Conservation (phyloP, 495 filamentous ascomycete species). For the Apiosordaria backusii region DNA sequence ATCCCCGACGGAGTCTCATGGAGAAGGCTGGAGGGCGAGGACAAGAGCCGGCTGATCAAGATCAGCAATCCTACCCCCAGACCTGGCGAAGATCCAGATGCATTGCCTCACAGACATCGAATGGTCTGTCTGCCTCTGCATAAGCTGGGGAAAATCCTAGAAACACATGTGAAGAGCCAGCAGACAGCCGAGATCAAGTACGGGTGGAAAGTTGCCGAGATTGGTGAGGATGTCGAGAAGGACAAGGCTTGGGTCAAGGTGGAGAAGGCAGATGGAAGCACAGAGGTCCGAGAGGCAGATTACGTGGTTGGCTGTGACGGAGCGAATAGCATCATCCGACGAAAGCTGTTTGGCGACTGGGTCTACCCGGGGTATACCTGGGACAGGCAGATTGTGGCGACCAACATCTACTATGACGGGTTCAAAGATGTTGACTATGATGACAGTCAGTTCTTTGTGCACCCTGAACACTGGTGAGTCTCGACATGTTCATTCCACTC, state of each 20-base stretch:
- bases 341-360: constrained; percentile 50
- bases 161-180: constrained; percentile 11
- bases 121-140: constrained; percentile 50
- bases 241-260: constrained; percentile 43
- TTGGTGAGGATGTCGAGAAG: constrained; percentile 40
- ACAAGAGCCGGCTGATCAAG: constrained; percentile 3
- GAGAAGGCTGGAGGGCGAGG: constrained; percentile 42
- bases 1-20: constrained; percentile 44
- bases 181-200: constrained; percentile 16
- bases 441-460: constrained; percentile 58
- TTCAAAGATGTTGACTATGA: constrained; percentile 47
- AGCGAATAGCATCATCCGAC: constrained; percentile 52
- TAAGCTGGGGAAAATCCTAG: constrained; percentile 33
- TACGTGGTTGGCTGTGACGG: constrained; percentile 61
- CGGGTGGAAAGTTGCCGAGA: constrained; percentile 37
- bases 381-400: constrained; percentile 58
- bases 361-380: constrained; percentile 57
- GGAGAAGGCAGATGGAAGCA: constrained; percentile 31
- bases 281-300: constrained; percentile 16
- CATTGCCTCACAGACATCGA: constrained; percentile 38
- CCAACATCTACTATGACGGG: constrained; percentile 62
- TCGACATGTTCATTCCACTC: not conserved
- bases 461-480: constrained; percentile 55
- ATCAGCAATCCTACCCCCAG: constrained; percentile 33
- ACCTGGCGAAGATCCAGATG: constrained; percentile 25